These are phyloP conservation scores for Adansonia madagascariensis DNA, from an alignment of 441 rosid species.

Conservation along the genomic window DNA sequence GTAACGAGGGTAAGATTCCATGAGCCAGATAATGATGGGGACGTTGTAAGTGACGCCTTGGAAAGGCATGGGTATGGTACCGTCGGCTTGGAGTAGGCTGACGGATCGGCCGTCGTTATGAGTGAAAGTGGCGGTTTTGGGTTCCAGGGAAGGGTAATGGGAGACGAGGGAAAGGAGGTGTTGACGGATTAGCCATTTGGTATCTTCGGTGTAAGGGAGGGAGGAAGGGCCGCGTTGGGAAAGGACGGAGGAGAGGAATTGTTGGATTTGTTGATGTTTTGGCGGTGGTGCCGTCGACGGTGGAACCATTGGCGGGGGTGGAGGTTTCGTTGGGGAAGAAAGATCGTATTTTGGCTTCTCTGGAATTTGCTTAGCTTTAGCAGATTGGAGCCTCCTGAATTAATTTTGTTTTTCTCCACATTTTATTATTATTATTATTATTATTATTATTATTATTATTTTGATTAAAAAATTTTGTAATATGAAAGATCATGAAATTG, in stretches of 20 bases:
- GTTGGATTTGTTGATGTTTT: constrained; percentile 66
- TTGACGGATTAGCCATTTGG: constrained; percentile 88
- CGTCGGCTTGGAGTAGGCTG: constrained; percentile 91
- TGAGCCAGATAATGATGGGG: constrained; percentile 85
- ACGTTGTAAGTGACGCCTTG: constrained; percentile 89
- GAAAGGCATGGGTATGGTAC: constrained; percentile 84
- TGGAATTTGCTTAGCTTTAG: neutral
- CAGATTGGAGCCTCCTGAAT: neutral
- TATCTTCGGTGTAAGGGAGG: constrained; percentile 79
- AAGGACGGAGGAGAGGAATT: constrained; percentile 83
- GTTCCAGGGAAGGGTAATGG: constrained; percentile 74
- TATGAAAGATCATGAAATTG: too few species aligned
- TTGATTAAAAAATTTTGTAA: too few species aligned
- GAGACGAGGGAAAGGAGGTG: constrained; percentile 72
- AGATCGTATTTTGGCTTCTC: neutral
- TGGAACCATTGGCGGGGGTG: constrained; percentile 41
- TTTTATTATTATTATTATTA: too few species aligned
- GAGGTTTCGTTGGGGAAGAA: neutral
- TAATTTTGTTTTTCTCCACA: neutral
- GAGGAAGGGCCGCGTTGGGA: constrained; percentile 85
- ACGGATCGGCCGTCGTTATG: constrained; percentile 98
- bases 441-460: too few species aligned
- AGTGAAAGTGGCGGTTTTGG: constrained; percentile 86
- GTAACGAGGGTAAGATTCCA: constrained; percentile 89
- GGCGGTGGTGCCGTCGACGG: constrained; percentile 42